Base-by-base conservation (phyloP, 148 eudicot genomes). In the Camellia lanceoleosa region DNA sequence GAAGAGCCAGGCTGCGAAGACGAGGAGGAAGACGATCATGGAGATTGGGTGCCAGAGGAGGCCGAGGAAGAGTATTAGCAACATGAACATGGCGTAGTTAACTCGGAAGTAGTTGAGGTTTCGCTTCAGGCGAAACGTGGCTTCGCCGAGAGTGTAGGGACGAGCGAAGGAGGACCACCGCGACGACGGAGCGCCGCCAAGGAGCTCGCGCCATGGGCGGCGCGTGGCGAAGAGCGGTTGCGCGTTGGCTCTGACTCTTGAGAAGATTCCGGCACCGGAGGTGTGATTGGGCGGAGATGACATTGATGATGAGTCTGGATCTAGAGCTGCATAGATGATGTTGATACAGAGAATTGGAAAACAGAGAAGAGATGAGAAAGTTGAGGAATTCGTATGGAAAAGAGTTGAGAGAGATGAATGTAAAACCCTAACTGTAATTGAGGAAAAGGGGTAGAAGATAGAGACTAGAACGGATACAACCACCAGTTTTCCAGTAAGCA, bases 191-290 rank as follows among this genome's bases (percentile, higher is more conserved):
- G 38, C 38, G 38, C 38, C 80, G 59, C 89, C 87, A 78, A 84
- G 58, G 82, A 89, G 76, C 44, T 86, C 83, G 8, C 84, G 82
- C 90, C 89, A 88, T 79, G 92, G 89, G 1, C 89, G 90, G 74
- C 80, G 88, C 73, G 69, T 75, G 74, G 87, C 77, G 64, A 73
- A 71, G 58, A 85, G 67, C 58, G 86, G 41, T 7, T 42, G 86
- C 44, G 85, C 18, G 44, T 73, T 79, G 74, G 55, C 43, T 38
- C 81, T 15, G 80, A 82, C 56, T 75, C 82, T 80, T 14, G 89
- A 19, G 74, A 81, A 18, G 86, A 84, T 70, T 7, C 84, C 75
- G 77, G 62, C 82, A 12, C 16, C 58, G 77, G 76, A 23, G 10
- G 1, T 9, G 3, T 73, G 7, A 0, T 19, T 46, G 5, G 74